Base-by-base conservation (phyloP, 495 filamentous ascomycete genomes). In the Cercophora newfieldiana region DNA sequence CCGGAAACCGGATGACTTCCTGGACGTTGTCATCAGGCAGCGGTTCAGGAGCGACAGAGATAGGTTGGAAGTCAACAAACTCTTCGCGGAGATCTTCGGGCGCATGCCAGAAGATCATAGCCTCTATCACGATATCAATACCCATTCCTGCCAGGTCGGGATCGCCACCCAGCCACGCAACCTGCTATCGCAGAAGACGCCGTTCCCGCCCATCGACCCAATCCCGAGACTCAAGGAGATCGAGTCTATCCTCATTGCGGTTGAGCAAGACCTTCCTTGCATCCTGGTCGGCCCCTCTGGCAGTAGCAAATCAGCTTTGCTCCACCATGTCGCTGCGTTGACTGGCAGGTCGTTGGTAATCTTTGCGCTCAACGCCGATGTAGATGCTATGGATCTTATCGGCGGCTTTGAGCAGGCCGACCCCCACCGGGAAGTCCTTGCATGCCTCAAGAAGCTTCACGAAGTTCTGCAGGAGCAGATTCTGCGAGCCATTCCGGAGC, bases 331-430 rank as follows among this genome's bases (percentile, higher is more conserved):
- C n/a, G 94, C 96, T 19, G 87, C 89, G 33, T 71, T 90, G 28
- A 83, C 84, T 61, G 94, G 95, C 26, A 89, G 88, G 48, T 79
- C 85, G 5, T 77, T 97, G 14, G 83, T 91, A 49, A 89, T 90
- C 49, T 88, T 97, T 61, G 86, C 93, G 12, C 81, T 98, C 69
- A 97, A 96, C 75, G 87, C 91, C 3, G 96, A 98, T 67, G 91
- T 94, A 56, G 96, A 99, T 76, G 91, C 94, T 18, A 97, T 94
- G 87, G 96, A 99, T 72, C 83, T 99, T 24, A 90, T 99, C 59
- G 96, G 96, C 68, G 93, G 95, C 0, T 99, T 96, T 72, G 96
- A 98, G 72, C 96, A 99, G 77, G 88, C 92, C 33, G 93, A 98
- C 74, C 84, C 91, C 57, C 79, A 87, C 30, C 85, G 94, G 54